Percentiles rank a stretch among this genome's conserved stretches.
These are phyloP conservation scores for Candida schatavii DNA, from an alignment of 805 yeast genomes.

Conservation along the genomic window DNA sequence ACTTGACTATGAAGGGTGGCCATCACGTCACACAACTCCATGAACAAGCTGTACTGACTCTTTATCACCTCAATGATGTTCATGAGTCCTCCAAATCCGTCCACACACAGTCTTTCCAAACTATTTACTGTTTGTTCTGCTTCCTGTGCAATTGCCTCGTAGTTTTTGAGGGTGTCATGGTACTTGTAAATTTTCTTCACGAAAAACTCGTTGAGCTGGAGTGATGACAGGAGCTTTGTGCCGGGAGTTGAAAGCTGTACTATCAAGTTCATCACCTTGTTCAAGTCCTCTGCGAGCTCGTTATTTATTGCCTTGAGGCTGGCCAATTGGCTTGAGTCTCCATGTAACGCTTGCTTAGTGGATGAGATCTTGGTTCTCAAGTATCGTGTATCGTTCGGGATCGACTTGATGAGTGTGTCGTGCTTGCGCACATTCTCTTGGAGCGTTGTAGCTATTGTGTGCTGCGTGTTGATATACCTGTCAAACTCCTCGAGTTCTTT, in stretches of 20 bases:
- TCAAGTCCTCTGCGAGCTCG: conserved; percentile 47
- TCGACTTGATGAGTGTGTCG: conserved; percentile 59
- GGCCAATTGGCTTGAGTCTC: conserved; percentile 40
- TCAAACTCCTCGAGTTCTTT: conserved; percentile 69
- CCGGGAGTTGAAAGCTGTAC: conserved; percentile 54
- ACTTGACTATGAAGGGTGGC: conserved; percentile 61
- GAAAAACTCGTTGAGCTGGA: conserved; percentile 56
- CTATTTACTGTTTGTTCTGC: conserved; percentile 51
- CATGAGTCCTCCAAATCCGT: conserved; percentile 39
- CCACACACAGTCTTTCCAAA: conserved; percentile 34
- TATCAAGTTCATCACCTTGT: conserved; percentile 51
- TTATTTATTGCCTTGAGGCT: conserved; percentile 34
- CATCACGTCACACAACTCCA: conserved; percentile 71
- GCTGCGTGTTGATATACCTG: conserved; percentile 70
- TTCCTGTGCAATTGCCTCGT: conserved; percentile 63
- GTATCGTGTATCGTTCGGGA: conserved; percentile 70
- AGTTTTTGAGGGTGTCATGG: conserved; percentile 46
- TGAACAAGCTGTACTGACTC: conserved; percentile 66
- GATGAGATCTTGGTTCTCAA: conserved; percentile 59
- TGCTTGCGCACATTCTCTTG: conserved; percentile 63
- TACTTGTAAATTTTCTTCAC: conserved; percentile 50
- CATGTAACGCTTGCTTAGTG: conserved; percentile 60
- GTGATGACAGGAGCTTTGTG: conserved; percentile 51
- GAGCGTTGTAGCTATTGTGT: conserved; percentile 65
- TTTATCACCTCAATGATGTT: conserved; percentile 59